Base-by-base conservation (phyloP, 805 yeast genomes). In the Helenozyma baotianmanensis region DNA sequence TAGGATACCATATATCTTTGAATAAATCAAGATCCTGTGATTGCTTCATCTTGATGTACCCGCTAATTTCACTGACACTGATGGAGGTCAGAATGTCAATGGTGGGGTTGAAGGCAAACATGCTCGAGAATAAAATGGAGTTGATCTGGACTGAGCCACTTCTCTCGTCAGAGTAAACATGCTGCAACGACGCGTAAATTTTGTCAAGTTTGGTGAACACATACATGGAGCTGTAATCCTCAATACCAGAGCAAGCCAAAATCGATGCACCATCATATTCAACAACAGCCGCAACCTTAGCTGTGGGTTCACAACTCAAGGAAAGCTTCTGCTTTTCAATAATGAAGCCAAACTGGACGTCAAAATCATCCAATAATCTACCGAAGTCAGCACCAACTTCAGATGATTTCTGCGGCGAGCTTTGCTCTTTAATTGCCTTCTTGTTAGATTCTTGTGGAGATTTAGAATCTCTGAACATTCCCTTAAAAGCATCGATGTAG, bases 271-370 rank as follows among this genome's bases (percentile, higher is more conserved):
- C 80, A 14, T 78, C 82, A 14, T 81, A 71, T 6, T 87, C 82
- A 11, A 87, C 80, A 22, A 82, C 75, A 0, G 97, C 94, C 23
- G 87, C 88, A 2, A 92, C 92, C 51, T 85, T 87, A 0, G 97
- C 97, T 12, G 80, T 80, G 1, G 98, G 98, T 40, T 85, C 90
- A 68, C 98, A 92, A 45, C 95, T 83, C 33, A 92, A 63, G 2
- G 82, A 73, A 14, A 92, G 53, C 27, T 73, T 74, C 53, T 92
- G 98, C 21, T 79, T 74, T 14, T 78, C 88, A 32, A 89, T 72
- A 25, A 72, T 66, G 6, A 89, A 42, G 1, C 82, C 77, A 34
- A 83, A 56, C 32, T 76, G 77, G 18, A 86, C 45, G 41, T 82
- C 87, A 33, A 82, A 52, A 18, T 75, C 73, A 25, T 69, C 64